A percentile compares a stretch with the other conserved stretches of the same genome.
These are phyloP conservation scores for Seminavis robusta DNA, from an alignment of 108 stramenopile species.

Conservation along the genomic window DNA sequence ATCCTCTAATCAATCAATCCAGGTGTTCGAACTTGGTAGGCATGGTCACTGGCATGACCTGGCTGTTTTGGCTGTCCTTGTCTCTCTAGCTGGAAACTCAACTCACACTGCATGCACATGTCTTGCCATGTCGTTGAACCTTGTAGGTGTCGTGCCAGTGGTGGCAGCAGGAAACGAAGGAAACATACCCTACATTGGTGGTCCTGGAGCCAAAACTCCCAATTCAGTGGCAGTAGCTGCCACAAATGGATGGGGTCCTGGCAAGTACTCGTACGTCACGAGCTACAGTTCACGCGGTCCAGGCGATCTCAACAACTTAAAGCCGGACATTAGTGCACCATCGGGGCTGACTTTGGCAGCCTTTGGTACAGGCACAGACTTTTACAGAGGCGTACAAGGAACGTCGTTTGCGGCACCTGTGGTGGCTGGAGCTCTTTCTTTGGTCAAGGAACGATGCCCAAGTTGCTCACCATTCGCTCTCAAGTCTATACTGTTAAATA, in stretches of 20 bases:
- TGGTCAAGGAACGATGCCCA: constrained; percentile 33
- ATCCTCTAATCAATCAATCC: too few species aligned
- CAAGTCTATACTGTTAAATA: constrained; percentile 29
- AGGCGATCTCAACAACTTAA: constrained; percentile 16
- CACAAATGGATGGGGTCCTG: constrained; percentile 11
- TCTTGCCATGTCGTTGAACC: neutral
- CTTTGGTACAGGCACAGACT: neutral
- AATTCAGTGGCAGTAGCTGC: constrained; percentile 20
- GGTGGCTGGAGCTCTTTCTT: constrained; percentile 71
- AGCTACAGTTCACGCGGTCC: constrained; percentile 23
- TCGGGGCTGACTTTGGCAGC: constrained; percentile 4
- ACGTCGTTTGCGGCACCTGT: constrained; percentile 77
- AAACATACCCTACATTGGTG: constrained; percentile 25
- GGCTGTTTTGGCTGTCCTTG: too few species aligned
- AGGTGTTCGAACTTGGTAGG: too few species aligned
- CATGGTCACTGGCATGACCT: too few species aligned
- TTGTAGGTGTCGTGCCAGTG: constrained; percentile 4
- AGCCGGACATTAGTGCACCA: constrained; percentile 29
- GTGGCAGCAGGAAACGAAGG: constrained; percentile 16
- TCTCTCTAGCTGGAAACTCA: too few species aligned
- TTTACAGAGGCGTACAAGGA: constrained; percentile 12
- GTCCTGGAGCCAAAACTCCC: constrained; percentile 2
- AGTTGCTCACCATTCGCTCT: constrained; percentile 24
- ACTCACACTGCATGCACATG: too few species aligned
- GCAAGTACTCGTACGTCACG: constrained; percentile 2